phyloP scores from a whole-genome alignment of 2,329 filamentous ascomycete species.

The Cadophora malorum region DNA sequence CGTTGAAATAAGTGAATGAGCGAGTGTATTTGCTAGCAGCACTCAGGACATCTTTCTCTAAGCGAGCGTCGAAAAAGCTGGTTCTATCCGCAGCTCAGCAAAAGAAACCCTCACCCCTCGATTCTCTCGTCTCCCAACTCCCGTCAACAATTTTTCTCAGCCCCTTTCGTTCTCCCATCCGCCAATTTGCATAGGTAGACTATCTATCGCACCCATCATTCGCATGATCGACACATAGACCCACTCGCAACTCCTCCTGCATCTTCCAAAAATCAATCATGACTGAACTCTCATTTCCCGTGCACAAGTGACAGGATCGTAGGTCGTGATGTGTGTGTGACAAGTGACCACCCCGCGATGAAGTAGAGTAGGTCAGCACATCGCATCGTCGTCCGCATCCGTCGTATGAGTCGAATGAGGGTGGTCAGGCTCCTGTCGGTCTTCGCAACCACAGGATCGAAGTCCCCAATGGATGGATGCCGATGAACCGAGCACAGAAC shows the following conservation, averaged over 20 bases:
- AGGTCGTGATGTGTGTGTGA: background rate
- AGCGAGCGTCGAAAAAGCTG: background rate
- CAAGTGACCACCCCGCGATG: background rate
- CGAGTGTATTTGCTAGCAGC: slow-evolving; percentile 7
- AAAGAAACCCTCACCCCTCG: background rate
- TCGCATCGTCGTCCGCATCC: slow-evolving; percentile 9
- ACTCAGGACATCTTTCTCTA: background rate
- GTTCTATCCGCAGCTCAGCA: background rate
- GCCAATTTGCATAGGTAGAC: background rate
- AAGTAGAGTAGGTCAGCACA: background rate
- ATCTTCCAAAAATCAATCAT: slow-evolving; percentile 8
- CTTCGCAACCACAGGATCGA: too few species aligned
- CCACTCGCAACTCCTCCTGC: background rate
- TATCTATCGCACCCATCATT: background rate
- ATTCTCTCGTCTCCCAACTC: background rate
- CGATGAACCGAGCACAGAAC: slow-evolving; percentile 14
- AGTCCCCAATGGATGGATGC: background rate
- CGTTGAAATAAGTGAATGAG: background rate
- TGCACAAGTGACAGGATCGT: background rate
- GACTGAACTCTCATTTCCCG: background rate
- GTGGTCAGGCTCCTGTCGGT: background rate
- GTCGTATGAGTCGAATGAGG: background rate
- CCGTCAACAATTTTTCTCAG: slow-evolving; percentile 4
- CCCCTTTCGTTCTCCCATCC: background rate
- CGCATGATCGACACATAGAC: background rate